These are phyloP conservation scores for Tagetes patula DNA, from an alignment of 129 eudicot species.

Conservation along the genomic window DNA sequence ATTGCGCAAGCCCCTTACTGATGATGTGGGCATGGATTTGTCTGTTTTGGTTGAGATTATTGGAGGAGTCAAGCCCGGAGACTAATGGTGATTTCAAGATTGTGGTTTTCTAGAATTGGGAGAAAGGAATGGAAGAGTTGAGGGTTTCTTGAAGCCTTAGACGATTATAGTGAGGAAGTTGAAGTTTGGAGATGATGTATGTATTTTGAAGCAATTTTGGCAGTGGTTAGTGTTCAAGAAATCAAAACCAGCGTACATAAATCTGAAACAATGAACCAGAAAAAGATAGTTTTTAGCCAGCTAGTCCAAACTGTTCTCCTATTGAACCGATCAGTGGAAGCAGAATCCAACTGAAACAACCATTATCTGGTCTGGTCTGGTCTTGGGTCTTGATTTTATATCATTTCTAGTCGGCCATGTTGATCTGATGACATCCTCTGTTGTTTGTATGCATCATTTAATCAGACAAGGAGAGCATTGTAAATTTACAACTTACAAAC, in stretches of 20 bases:
- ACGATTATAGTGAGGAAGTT: constrained; percentile 12
- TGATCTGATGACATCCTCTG: neutral
- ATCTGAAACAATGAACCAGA: neutral
- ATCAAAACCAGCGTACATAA: neutral
- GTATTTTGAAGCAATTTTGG: neutral
- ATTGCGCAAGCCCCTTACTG: constrained; percentile 47
- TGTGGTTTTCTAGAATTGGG: constrained; percentile 15
- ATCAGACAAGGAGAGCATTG: neutral
- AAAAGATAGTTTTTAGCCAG: neutral
- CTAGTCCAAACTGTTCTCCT: neutral
- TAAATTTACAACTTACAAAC: neutral
- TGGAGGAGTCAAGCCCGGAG: constrained; percentile 7
- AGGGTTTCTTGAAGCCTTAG: constrained; percentile 2
- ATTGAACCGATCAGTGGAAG: neutral
- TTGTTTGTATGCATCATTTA: neutral
- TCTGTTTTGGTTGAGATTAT: constrained; percentile 29
- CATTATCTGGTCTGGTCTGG: neutral
- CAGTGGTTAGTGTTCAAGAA: neutral
- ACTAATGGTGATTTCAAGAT: constrained; percentile 6
- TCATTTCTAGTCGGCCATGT: neutral
- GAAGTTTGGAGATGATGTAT: constrained; percentile 1
- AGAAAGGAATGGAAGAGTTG: neutral
- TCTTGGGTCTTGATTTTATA: neutral
- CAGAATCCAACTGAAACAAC: neutral
- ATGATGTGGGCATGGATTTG: constrained; percentile 60